A percentile compares a stretch with the other conserved stretches of the same genome.
Evolutionary conservation across 169 alveolate species (phyloP).

Genomic region (Plasmodium vinckei): DNA sequence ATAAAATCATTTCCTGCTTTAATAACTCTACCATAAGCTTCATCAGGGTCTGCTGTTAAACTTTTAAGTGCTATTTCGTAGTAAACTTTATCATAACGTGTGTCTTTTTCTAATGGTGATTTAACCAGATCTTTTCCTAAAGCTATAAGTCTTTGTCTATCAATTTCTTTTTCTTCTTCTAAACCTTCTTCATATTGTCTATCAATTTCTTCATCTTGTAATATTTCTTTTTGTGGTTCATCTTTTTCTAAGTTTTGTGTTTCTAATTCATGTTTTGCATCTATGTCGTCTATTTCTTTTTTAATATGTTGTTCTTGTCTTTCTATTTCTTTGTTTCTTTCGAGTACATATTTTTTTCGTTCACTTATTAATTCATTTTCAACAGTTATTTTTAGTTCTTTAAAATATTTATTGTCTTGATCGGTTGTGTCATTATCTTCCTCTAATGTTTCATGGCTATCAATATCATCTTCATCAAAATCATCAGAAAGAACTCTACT

Average conservation of each 20-base stretch:
- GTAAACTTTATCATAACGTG: neutral
- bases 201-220: slow-evolving; percentile 29
- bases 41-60: neutral
- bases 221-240: slow-evolving; percentile 17
- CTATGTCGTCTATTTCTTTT: slow-evolving; percentile 36
- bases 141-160: neutral
- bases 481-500: neutral
- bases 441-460: neutral
- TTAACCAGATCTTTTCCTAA: neutral
- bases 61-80: neutral
- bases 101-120: neutral
- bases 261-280: slow-evolving; percentile 34
- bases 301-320: neutral
- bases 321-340: slow-evolving; percentile 5
- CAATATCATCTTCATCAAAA: neutral
- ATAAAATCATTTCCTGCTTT: neutral
- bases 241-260: slow-evolving; percentile 38
- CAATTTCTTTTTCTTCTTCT: slow-evolving; percentile 1
- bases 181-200: slow-evolving; percentile 11
- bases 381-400: slow-evolving; percentile 13
- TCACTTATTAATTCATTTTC: slow-evolving; percentile 20
- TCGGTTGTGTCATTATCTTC: neutral
- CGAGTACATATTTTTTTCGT: neutral
- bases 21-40: neutral
- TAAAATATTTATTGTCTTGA: slow-evolving; percentile 1